phyloP scores from a whole-genome alignment of 306 rosid genomes.

The Cicer chorassanicum region DNA sequence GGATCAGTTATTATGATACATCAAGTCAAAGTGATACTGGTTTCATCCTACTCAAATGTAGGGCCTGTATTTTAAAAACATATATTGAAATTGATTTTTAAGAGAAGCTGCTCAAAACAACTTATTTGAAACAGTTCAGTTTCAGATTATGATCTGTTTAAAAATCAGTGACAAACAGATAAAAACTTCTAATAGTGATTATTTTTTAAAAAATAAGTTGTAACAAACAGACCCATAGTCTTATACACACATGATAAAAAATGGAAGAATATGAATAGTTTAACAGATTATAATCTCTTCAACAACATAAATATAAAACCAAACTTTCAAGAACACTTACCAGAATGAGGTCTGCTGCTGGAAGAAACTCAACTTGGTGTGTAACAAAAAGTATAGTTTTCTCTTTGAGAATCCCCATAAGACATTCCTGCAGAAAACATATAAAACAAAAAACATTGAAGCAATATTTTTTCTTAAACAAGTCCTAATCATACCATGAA shows the following conservation, averaged over 20 bases:
- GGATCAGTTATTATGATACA: slow-evolving; percentile 34
- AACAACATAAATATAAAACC: slow-evolving; percentile 21
- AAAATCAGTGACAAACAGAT: too few species aligned
- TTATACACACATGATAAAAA: not conserved
- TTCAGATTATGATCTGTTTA: too few species aligned
- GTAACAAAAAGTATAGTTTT: slow-evolving; percentile 87
- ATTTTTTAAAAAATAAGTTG: too few species aligned
- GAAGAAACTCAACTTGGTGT: slow-evolving; percentile 98
- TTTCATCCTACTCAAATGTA: slow-evolving; percentile 11
- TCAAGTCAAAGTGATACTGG: not conserved
- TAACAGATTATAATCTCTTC: not conserved
- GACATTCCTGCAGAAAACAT: slow-evolving; percentile 69
- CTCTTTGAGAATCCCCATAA: slow-evolving; percentile 84
- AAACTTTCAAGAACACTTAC: slow-evolving; percentile 51
- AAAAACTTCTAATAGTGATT: too few species aligned
- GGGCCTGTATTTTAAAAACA: too few species aligned
- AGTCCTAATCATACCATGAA: slow-evolving; percentile 12
- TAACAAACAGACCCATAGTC: too few species aligned
- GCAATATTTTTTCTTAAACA: slow-evolving; percentile 4
- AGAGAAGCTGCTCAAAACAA: too few species aligned
- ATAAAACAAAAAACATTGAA: slow-evolving; percentile 28
- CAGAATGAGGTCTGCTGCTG: slow-evolving; percentile 92
- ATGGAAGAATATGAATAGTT: not conserved
- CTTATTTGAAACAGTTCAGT: too few species aligned
- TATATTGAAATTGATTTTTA: too few species aligned